These are phyloP conservation scores for Diaporthe citri DNA, from an alignment of 2,329 filamentous ascomycete species.

Conservation along the genomic window DNA sequence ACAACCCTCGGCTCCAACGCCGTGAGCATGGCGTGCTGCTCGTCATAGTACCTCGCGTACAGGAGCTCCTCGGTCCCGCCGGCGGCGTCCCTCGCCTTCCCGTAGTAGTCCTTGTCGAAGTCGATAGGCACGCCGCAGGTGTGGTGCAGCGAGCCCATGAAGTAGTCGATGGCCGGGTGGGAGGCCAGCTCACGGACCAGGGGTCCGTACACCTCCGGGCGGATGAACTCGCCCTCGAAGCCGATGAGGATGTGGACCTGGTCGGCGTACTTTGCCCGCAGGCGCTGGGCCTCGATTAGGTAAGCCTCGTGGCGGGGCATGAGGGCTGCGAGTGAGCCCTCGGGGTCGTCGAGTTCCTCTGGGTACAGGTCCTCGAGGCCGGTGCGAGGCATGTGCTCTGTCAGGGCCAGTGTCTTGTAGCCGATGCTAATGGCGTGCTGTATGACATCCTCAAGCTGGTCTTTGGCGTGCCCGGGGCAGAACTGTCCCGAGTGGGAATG, in stretches of 20 bases:
- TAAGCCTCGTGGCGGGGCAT: conserved; percentile 76
- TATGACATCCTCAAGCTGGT: conserved; percentile 86
- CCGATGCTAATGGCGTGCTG: conserved; percentile 81
- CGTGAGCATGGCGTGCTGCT: conserved; percentile 84
- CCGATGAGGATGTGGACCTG: conserved; percentile 86
- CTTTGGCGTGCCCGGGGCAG: conserved; percentile 88
- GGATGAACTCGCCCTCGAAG: conserved; percentile 95
- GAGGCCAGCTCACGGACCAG: conserved; percentile 71
- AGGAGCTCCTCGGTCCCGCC: conserved; percentile 75
- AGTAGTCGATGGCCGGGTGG: conserved; percentile 82
- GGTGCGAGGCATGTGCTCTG: conserved; percentile 93
- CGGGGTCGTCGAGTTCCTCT: conserved; percentile 76
- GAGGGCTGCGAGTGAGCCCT: conserved; percentile 62
- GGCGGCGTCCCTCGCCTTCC: conserved; percentile 59
- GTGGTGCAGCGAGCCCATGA: conserved; percentile 94
- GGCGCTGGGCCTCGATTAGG: conserved; percentile 78
- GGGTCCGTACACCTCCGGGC: conserved; percentile 66
- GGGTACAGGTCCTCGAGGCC: conserved; percentile 85
- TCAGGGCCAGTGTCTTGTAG: conserved; percentile 87
- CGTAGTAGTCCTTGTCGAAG: conserved; percentile 79
- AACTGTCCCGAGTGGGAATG: conserved; percentile 99
- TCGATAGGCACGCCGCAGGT: conserved; percentile 90
- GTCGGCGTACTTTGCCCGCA: conserved; percentile 77
- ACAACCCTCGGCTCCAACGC: conserved; percentile 81
- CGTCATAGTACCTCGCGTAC: conserved; percentile 88